Base-by-base conservation (phyloP, 208 protist genomes). In the Hexamita inflata region DNA sequence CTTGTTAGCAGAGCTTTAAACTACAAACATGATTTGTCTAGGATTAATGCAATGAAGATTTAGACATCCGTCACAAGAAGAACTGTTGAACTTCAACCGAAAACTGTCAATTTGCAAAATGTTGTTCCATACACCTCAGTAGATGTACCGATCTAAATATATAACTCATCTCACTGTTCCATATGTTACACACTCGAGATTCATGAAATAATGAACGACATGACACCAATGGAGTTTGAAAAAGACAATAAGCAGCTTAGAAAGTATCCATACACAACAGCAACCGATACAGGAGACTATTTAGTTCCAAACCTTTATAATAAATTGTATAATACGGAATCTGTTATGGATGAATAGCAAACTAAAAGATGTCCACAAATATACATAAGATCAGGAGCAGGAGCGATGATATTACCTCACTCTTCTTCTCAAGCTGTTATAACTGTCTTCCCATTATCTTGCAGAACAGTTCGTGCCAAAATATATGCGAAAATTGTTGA, bases 401-500 rank as follows among this genome's bases (percentile, higher is more conserved):
- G 64, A 4, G 2, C 45, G 19, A 53, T 53, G 4, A 53, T 53
- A 24, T 53, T 53, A 53, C 45, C 45, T 53, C 19, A 53, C 11
- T 53, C 45, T 53, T 53, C 45, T 24, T 24, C 4, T 53, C 4
- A 53, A 24, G 45, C 45, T 53, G 19, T 53, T 4, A 53, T 53
- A 24, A 53, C 45, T 24, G 42, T 70, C 7, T 15, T 70, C 7
- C 30, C 64, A n/a, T n/a, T 70, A 2, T 38, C 64, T 70, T 19
- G 32, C 15, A n/a, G 35, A 45, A 45, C 64, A 57, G 64, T n/a
- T 15, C 7, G 26, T 13, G 28, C 38, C 2, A 70, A 45, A 49
- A 35, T 70, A 15, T n/a, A 42, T n/a, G 64, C 38, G 7, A 70
- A 70, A 38, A 38, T 70, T 32, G 35, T 70, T 49, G 64, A 70